Evolutionary conservation across 257 asterid species (phyloP), one percentile per base, ranked within the genome.

Genomic region (Cinchona pubescens): DNA sequence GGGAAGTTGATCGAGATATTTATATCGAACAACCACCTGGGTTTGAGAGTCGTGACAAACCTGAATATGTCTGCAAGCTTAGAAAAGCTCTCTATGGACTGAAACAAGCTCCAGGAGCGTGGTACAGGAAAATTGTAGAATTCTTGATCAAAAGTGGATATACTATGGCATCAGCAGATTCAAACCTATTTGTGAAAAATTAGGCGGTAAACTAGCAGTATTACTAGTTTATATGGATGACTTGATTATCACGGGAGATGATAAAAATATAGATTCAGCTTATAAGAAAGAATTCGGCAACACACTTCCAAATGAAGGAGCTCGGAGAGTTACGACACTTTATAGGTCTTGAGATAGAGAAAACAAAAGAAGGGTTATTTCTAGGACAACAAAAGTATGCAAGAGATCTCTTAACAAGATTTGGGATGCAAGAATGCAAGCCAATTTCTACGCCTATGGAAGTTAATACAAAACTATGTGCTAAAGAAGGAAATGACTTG

Each of bases 221-320:
- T 12, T 64, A 13, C 42, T 64, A 37, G 69, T 12, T 29, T 64
- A 64, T 34, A 46, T 64, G 40, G 21, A 64, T 64, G 69, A 64
- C 35, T 37, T 64, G 4, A 64, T 64, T 4, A 64, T 64, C 14
- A 64, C 69, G 1, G 56, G 72, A 3, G 32, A 67, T n/a, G 15
- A 15, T 5, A 23, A 0, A 1, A 35, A 67, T 1, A n/a, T 0
- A 42, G 21, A 7, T 42, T 67, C 55, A 40, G 2, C 56, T 1
- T 0, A 67, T 2, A 6, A 23, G 34, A 27, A 29, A n/a, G 25
- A 72, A 72, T 23, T 14, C 55, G 9, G 9, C 51, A 2, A 25
- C 30, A 5, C 30, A 35, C 8, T 71, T 71, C 25, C 46, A 71
- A 35, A 71, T 71, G 67, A 71, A 71, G 29, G 67, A 71, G 25